Evolutionary conservation across 768 basidiomycete species (phyloP), one percentile per base, ranked within the genome.

Genomic region (Boletellus sp.): DNA sequence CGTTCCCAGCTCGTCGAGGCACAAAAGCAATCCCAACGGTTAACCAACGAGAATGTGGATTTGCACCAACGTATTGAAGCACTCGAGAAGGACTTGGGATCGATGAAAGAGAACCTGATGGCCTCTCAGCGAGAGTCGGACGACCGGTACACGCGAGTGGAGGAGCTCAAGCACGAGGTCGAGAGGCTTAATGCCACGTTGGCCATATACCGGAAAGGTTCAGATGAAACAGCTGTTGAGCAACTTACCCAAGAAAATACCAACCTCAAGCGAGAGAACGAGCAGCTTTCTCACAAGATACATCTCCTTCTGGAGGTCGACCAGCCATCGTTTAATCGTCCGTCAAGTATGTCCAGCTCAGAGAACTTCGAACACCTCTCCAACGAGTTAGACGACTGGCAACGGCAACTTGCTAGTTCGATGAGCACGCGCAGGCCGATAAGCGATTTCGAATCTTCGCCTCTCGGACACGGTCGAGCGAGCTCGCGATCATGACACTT

Each of bases 241-340:
- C 86, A 85, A 66, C 80, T 96, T 54, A 84, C 84, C 66, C 80
- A 75, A 65, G 90, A 95, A 65, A 94, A 93, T 67, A 76, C 80
- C 16, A 77, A 72, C 28, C 81, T 94, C 51, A 84, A 86, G 66
- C 80, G 82, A 49, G 90, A 94, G 69, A 94, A 94, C 66, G 87
- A 90, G 62, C 84, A 92, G 58, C 78, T 94, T 38, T 85, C 86
- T n/a, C 90, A 90, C 66, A 93, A 92, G 77, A 92, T 95, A 58
- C 87, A 84, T 49, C 77, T 94, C 41, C 76, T 95, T 15, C 79
- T 95, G 46, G 90, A 93, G 60, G 90, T 89, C 38, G 90, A 92
- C 59, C 87, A 88, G 57, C 80, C 87, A 19, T 73, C 79, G 3
- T 90, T 85, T 60, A 82, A 82, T 26, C 79, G 79, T 28, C 81